Percentiles rank a stretch among this genome's conserved stretches.
These are phyloP conservation scores for Ceratocystis diversiconidia DNA, from an alignment of 2,329 filamentous ascomycete genomes.

Conservation along the genomic window DNA sequence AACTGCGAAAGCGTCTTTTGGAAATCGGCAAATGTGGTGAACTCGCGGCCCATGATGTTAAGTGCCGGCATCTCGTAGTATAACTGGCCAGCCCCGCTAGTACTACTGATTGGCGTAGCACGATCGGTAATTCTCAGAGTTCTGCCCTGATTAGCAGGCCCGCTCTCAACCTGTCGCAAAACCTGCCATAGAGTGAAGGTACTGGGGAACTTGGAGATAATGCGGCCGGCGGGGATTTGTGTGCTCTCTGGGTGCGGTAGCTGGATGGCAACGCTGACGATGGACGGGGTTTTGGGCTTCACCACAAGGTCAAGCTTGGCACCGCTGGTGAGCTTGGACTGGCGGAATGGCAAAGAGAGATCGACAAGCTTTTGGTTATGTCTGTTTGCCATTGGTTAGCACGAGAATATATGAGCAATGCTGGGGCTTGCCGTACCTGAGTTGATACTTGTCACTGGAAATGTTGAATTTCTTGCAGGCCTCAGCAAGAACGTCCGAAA, in stretches of 20 bases:
- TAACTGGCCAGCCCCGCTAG: conserved; percentile 54
- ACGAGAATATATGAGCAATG: neutral
- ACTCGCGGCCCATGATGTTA: conserved; percentile 67
- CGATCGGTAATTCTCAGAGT: conserved; percentile 73
- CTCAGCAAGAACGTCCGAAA: conserved; percentile 75
- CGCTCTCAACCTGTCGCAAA: conserved; percentile 77
- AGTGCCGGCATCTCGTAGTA: conserved; percentile 80
- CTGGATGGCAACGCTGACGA: conserved; percentile 79
- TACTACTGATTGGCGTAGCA: conserved; percentile 50
- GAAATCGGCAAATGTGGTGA: conserved; percentile 63
- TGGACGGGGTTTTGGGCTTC: conserved; percentile 69
- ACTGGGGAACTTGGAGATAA: conserved; percentile 77
- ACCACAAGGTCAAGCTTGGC: conserved; percentile 87
- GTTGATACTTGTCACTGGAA: conserved; percentile 55
- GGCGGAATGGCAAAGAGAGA: conserved; percentile 68
- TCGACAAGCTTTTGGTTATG: conserved; percentile 77
- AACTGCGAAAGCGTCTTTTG: conserved; percentile 81
- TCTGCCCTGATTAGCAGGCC: conserved; percentile 43
- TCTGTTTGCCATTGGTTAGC: conserved; percentile 29
- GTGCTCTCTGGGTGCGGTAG: conserved; percentile 57
- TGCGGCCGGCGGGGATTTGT: conserved; percentile 47
- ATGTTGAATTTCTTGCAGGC: conserved; percentile 73
- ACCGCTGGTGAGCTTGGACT: conserved; percentile 67
- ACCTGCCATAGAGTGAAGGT: conserved; percentile 81
- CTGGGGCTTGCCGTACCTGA: conserved; percentile 47